Evolutionary conservation across 2,329 filamentous ascomycete genomes (phyloP).

Genomic region (Ceratocystis cubensis): DNA sequence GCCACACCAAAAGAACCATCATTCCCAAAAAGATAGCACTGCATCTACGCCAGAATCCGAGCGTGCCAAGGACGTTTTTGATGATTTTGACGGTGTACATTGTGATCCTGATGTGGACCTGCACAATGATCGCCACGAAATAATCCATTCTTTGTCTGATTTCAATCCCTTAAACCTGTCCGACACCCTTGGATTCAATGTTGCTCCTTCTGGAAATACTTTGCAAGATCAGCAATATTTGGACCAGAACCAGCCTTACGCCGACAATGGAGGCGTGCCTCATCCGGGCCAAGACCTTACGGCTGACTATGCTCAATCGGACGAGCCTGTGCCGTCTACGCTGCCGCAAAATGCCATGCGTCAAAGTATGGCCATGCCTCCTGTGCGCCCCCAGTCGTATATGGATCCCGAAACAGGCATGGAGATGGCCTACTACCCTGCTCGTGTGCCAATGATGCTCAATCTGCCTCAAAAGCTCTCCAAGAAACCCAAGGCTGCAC

Average conservation of each 20-base stretch:
- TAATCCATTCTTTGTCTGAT: slow-evolving; percentile 3
- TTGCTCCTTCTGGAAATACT: not conserved
- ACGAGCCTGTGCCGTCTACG: not conserved
- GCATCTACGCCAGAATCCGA: slow-evolving; percentile 42
- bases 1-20: not conserved
- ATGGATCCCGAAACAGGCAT: slow-evolving; percentile 54
- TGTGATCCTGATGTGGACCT: slow-evolving; percentile 43
- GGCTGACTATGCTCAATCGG: not conserved
- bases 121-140: not conserved
- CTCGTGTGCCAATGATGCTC: slow-evolving; percentile 83
- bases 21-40: not conserved
- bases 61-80: slow-evolving; percentile 54
- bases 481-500: slow-evolving; percentile 50
- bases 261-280: too few species aligned
- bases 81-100: slow-evolving; percentile 72
- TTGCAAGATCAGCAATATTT: not conserved
- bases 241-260: not conserved
- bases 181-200: slow-evolving; percentile 10
- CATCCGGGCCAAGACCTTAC: not conserved
- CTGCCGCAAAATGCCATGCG: not conserved
- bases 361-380: slow-evolving; percentile 20
- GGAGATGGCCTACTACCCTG: slow-evolving; percentile 88
- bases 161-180: slow-evolving; percentile 14
- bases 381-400: slow-evolving; percentile 42
- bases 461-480: slow-evolving; percentile 84